Conservation (phyloP, 768 basidiomycete species). For the Rhizopogon vesiculosus region DNA sequence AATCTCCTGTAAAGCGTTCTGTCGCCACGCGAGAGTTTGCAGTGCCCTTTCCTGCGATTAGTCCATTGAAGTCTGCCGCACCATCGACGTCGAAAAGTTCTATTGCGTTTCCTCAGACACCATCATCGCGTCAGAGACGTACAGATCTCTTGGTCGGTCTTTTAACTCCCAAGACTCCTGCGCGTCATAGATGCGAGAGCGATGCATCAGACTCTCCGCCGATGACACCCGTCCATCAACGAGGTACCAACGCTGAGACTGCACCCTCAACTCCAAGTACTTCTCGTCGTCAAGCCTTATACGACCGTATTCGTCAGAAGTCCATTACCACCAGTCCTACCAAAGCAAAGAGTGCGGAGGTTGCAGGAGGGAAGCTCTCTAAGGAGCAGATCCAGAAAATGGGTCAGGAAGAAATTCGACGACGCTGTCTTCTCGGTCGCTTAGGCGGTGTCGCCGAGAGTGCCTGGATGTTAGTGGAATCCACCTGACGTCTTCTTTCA, state of each 20-base stretch:
- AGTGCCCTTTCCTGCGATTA: conserved; percentile 41
- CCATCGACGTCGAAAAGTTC: conserved; percentile 44
- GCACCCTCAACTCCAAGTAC: conserved; percentile 66
- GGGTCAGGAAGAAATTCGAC: conserved; percentile 73
- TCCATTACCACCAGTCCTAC: conserved; percentile 67
- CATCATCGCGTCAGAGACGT: conserved; percentile 43
- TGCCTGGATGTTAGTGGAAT: conserved; percentile 70
- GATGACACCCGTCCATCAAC: conserved; percentile 64
- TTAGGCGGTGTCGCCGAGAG: conserved; percentile 81
- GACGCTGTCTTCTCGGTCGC: conserved; percentile 72
- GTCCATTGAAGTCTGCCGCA: conserved; percentile 28
- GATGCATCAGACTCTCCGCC: conserved; percentile 38
- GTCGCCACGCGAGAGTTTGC: conserved; percentile 10
- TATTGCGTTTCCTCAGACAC: conserved; percentile 59
- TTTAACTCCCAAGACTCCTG: conserved; percentile 32
- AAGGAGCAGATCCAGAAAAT: conserved; percentile 67
- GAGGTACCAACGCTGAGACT: conserved; percentile 48
- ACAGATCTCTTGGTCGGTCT: conserved; percentile 29
- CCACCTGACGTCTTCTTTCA: not conserved
- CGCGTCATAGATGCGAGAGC: conserved; percentile 42
- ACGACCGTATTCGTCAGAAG: conserved; percentile 73
- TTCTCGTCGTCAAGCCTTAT: conserved; percentile 74
- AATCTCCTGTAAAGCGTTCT: conserved; percentile 24
- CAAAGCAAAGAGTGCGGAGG: conserved; percentile 42
- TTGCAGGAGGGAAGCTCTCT: conserved; percentile 43